These are phyloP conservation scores for Aspergillus latus DNA, from an alignment of 2,329 filamentous ascomycete genomes.

Conservation along the genomic window DNA sequence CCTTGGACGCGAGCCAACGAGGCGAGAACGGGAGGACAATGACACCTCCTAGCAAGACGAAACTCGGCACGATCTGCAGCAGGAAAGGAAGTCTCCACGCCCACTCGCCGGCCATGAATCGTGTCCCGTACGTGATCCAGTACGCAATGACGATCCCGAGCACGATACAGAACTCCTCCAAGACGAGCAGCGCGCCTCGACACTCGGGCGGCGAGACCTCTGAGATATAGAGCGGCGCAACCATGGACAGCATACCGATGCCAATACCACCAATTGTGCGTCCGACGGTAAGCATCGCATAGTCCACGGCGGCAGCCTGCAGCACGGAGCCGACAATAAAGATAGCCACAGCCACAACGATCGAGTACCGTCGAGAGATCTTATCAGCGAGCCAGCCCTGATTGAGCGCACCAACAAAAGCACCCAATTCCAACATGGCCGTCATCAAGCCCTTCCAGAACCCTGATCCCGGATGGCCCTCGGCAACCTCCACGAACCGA, in stretches of 20 bases:
- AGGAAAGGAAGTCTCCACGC: conserved; percentile 51
- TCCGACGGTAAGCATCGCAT: conserved; percentile 53
- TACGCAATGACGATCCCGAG: conserved; percentile 44
- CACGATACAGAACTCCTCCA: conserved; percentile 46
- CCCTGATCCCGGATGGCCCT: conserved; percentile 33
- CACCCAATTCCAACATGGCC: conserved; percentile 58
- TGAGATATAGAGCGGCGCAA: conserved; percentile 55
- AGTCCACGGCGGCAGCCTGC: conserved; percentile 53
- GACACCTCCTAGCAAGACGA: conserved; percentile 40
- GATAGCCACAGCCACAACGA: conserved; percentile 52
- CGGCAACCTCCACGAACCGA: conserved; percentile 46
- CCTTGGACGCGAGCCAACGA: conserved; percentile 53
- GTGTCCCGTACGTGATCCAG: conserved; percentile 46
- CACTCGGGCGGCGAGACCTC: conserved; percentile 53
- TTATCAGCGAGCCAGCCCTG: conserved; percentile 54
- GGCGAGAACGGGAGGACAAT: conserved; percentile 56
- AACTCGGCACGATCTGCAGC: conserved; percentile 47
- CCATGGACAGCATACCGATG: conserved; percentile 53
- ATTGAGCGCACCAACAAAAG: conserved; percentile 47
- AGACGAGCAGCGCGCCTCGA: conserved; percentile 47
- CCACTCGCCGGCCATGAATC: conserved; percentile 48
- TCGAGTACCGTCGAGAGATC: conserved; percentile 54
- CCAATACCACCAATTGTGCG: conserved; percentile 53
- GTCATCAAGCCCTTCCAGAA: conserved; percentile 52
- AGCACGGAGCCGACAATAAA: conserved; percentile 54